phyloP scores from a whole-genome alignment of 352 stramenopile species.

The Phytophthora ohioensis region DNA sequence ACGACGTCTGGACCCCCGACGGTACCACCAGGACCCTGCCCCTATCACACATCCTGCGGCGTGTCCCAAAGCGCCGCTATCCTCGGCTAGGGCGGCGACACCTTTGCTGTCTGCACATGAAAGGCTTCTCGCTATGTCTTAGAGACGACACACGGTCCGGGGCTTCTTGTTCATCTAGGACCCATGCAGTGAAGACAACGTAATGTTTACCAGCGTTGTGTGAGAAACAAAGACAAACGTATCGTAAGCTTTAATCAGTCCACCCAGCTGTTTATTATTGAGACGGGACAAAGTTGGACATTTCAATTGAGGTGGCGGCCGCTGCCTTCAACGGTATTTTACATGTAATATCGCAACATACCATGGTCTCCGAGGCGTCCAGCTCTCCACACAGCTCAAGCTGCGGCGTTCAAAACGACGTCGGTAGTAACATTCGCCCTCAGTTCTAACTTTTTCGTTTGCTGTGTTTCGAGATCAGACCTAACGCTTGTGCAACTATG shows the following conservation, averaged over 20 bases:
- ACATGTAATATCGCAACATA: too few species aligned
- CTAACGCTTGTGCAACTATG: slow-evolving; percentile 9
- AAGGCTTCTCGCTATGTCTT: too few species aligned
- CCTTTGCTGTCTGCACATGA: background rate
- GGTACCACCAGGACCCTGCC: slow-evolving; percentile 31
- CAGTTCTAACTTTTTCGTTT: slow-evolving; percentile 5
- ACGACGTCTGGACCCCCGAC: slow-evolving; percentile 32
- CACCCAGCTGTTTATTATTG: slow-evolving; percentile 20
- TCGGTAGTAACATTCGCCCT: background rate
- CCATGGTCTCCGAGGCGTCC: too few species aligned
- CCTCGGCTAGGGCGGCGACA: background rate
- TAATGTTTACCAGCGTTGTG: too few species aligned
- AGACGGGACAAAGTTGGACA: slow-evolving; percentile 21
- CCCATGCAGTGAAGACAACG: too few species aligned
- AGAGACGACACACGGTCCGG: too few species aligned
- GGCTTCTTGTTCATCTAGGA: too few species aligned
- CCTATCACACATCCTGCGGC: slow-evolving; percentile 34
- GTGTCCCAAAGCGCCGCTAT: slow-evolving; percentile 24
- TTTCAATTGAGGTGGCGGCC: background rate
- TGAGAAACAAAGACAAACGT: background rate
- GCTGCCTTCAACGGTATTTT: too few species aligned
- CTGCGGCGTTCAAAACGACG: background rate
- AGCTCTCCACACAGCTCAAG: too few species aligned
- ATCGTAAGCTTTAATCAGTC: slow-evolving; percentile 15
- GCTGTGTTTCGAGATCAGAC: background rate